A percentile compares a stretch with the other conserved stretches of the same genome.
Evolutionary conservation across 139 green algal genomes (phyloP).

Genomic region (Helicosporidium sp.): DNA sequence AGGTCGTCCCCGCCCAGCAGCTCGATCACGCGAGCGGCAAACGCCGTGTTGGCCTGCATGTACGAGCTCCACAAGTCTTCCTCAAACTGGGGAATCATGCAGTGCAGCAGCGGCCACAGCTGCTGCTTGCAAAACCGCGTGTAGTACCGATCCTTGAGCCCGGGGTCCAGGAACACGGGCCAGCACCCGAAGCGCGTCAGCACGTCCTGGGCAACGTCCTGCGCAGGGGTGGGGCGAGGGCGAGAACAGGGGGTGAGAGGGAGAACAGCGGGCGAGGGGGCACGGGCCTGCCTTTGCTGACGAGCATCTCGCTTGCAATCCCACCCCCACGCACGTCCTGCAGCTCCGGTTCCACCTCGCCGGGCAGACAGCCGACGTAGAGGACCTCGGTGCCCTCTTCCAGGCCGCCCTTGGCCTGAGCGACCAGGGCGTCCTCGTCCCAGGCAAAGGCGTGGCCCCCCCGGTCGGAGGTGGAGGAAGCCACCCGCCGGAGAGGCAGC

Average conservation of each 20-base stretch:
- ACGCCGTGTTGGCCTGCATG: conserved; percentile 88
- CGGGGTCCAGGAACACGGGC: conserved; percentile 72
- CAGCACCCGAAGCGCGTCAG: conserved; percentile 55
- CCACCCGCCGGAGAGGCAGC: conserved; percentile 52
- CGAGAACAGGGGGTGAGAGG: too few species aligned
- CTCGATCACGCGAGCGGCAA: conserved; percentile 64
- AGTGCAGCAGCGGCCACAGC: conserved; percentile 96
- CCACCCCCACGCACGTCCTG: conserved; percentile 44
- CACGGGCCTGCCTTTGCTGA: background rate
- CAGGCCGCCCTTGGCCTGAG: conserved; percentile 70
- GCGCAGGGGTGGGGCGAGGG: background rate
- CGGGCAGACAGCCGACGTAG: conserved; percentile 57
- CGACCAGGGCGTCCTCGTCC: conserved; percentile 83
- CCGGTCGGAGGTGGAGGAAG: conserved; percentile 9
- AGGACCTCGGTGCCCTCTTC: conserved; percentile 47
- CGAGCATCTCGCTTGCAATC: background rate
- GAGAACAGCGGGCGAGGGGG: too few species aligned
- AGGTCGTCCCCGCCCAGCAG: conserved; percentile 53
- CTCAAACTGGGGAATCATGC: conserved; percentile 85
- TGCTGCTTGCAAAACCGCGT: conserved; percentile 94
- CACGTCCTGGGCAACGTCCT: conserved; percentile 47
- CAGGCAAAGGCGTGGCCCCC: conserved; percentile 69
- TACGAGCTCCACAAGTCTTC: conserved; percentile 81
- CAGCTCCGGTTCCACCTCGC: conserved; percentile 57
- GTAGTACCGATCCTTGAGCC: conserved; percentile 76